phyloP scores from a whole-genome alignment of 805 yeast species.

The Kazachstania bromeliacearum region DNA sequence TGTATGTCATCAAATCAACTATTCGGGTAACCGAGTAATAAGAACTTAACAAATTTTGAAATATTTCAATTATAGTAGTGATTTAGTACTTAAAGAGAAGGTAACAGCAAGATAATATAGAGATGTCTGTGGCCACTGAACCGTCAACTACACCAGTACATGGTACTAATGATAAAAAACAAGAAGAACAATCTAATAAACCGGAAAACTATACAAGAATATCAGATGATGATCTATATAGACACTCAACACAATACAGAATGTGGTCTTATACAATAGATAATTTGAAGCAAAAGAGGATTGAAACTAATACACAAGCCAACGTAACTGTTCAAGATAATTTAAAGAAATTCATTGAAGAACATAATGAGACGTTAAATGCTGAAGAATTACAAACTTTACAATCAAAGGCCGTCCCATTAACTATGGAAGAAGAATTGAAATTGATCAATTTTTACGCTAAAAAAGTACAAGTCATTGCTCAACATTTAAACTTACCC shows the following conservation, averaged over 20 bases:
- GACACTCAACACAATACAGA: conserved; percentile 76
- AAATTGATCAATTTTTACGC: conserved; percentile 62
- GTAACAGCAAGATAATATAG: background rate
- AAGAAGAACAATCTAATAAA: background rate
- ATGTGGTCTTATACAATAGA: conserved; percentile 74
- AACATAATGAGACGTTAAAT: conserved; percentile 24
- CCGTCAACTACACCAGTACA: background rate
- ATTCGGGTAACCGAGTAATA: no score
- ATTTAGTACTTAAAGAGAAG: background rate
- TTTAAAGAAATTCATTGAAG: conserved; percentile 24
- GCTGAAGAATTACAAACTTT: conserved; percentile 25
- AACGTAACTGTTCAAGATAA: conserved; percentile 26
- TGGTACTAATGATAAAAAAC: conserved; percentile 3
- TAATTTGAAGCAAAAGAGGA: conserved; percentile 42
- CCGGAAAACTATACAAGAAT: conserved; percentile 31
- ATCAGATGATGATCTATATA: conserved; percentile 76
- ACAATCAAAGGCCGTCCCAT: conserved; percentile 31
- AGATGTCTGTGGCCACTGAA: background rate
- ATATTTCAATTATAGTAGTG: no score
- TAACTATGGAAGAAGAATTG: conserved; percentile 62
- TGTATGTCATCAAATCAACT: no score
- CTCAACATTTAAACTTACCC: conserved; percentile 70
- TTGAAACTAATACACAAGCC: conserved; percentile 49
- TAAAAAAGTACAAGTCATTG: conserved; percentile 58
- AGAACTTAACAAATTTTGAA: no score